phyloP scores from a whole-genome alignment of 768 basidiomycete species.

The Tylopilus subfusipes region DNA sequence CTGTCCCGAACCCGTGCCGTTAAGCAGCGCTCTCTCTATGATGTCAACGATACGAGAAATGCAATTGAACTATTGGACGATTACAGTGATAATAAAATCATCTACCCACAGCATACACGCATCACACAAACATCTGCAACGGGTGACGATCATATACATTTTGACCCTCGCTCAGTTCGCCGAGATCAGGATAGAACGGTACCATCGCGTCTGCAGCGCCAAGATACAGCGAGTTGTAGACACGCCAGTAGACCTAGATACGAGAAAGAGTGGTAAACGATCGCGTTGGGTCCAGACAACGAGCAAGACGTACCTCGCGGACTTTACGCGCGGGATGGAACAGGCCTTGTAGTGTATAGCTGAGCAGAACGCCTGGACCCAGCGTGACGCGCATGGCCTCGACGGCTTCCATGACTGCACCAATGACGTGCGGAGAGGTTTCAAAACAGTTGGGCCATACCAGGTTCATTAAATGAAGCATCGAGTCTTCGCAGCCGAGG shows the following conservation, averaged over 20 bases:
- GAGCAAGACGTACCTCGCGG: slow-evolving; percentile 65
- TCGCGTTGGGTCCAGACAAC: not conserved
- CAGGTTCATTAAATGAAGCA: slow-evolving; percentile 96
- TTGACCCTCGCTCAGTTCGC: slow-evolving; percentile 87
- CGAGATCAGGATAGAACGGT: slow-evolving; percentile 90
- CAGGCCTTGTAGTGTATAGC: slow-evolving; percentile 90
- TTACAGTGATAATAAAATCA: slow-evolving; percentile 4
- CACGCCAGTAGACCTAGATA: slow-evolving; percentile 76
- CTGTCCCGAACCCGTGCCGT: too few relatives aligned
- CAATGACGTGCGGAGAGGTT: slow-evolving; percentile 96
- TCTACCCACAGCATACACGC: slow-evolving; percentile 7
- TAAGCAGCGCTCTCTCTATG: too few relatives aligned
- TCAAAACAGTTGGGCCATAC: slow-evolving; percentile 99
- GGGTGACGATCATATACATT: slow-evolving; percentile 86
- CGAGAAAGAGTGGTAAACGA: slow-evolving; percentile 2
- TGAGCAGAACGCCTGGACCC: slow-evolving; percentile 88
- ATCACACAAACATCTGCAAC: slow-evolving; percentile 77
- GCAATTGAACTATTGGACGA: not conserved
- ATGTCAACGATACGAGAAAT: not conserved
- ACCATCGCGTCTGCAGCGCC: slow-evolving; percentile 90
- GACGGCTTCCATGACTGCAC: slow-evolving; percentile 96
- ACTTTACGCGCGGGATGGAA: slow-evolving; percentile 98
- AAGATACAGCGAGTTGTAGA: slow-evolving; percentile 93
- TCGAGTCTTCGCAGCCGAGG: slow-evolving; percentile 95
- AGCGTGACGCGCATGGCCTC: slow-evolving; percentile 97